Evolutionary conservation across 768 basidiomycete genomes (phyloP), one percentile per base, ranked within the genome.

Genomic region (Boletus pseudo-olivaceus): DNA sequence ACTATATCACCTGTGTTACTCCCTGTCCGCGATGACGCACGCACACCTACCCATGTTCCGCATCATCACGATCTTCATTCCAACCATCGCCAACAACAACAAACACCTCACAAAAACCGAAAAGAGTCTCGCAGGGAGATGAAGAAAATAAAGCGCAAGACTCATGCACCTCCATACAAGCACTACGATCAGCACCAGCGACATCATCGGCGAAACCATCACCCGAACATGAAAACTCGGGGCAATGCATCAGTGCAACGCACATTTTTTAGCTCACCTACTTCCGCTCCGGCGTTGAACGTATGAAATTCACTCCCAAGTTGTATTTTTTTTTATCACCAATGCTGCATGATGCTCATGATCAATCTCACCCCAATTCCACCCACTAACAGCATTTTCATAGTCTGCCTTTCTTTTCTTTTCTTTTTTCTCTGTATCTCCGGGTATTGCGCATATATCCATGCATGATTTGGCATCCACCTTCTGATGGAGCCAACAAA

Each of bases 81-180:
- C 30, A 68, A 76, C 40, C 74, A 76, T 38, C 66, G 64, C n/a
- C 65, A 75, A 8, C 68, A 75, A 9, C 60, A 66, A 39, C 39
- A 66, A 11, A 66, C 74, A 33, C 66, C 74, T 11, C 72, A 75
- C 56, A 86, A 86, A 72, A 80, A 64, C 44, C 77, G 82, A 55
- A 85, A 84, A 67, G 87, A 89, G 71, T 71, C 79, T 57, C 76
- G 82, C 60, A 75, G 81, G 63, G 87, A 90, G 73, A 82, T 81
- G 65, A 87, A 85, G 73, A 74, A 80, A 69, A 72, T 80, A 65
- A 84, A 85, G 70, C 78, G 82, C 59, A 80, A 85, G 74, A 77
- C 73, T 70, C 76, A 74, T 65, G 75, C 73, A 60, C 66, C 80
- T 52, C 63, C 46, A 27, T 49, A 62, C 43, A 66, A 69, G 37